Base-by-base conservation (phyloP, 768 basidiomycete genomes). In the Dioszegia hungarica region DNA sequence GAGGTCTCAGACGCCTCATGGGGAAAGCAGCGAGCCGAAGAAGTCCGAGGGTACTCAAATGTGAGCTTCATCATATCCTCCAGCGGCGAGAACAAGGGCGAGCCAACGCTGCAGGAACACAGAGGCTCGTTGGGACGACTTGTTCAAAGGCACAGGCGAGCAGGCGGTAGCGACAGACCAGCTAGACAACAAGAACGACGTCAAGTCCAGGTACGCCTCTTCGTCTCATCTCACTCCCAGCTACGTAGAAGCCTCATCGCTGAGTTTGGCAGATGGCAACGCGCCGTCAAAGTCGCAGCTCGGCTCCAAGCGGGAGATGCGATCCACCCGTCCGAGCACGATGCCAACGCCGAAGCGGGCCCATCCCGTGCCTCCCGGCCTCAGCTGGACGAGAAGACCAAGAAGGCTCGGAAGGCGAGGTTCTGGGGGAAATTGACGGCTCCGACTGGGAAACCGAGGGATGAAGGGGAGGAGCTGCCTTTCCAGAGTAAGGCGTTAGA, bases 161-260 rank as follows among this genome's bases (percentile, higher is more conserved):
- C 48, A 61, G 45, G 56, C 29, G 5, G 60, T 60, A 20, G 55
- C 57, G 5, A 25, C 55, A 24, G 60, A 56, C 27, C 64, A 66
- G 40, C 44, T 67, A 24, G 61, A 64, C n/a, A 68, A 68, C 33
- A 62, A 61, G 55, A 72, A 72, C 33, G 70, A 72, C 46, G 65
- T 68, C 17, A 47, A 44, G 28, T 64, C 67, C 9, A 59, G 68
- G 63, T 68, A 12, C 40, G 66, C 24, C 10, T 12, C 47, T 19
- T 40, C 10, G 5, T 19, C n/a, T 6, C 5, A 12, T 48, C 40
- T 29, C 37, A 2, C 29, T 36, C 2, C 36, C 14, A 2, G 11
- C 14, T 3, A 24, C 28, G 44, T 57, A 17, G 38, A 8, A 34
- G 27, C 17, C 6, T 20, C n/a, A n/a, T n/a, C n/a, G n/a, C n/a